Evolutionary conservation across 169 alveolate species (phyloP), one percentile per base, ranked within the genome.

Genomic region (Cryptosporidium sp.): DNA sequence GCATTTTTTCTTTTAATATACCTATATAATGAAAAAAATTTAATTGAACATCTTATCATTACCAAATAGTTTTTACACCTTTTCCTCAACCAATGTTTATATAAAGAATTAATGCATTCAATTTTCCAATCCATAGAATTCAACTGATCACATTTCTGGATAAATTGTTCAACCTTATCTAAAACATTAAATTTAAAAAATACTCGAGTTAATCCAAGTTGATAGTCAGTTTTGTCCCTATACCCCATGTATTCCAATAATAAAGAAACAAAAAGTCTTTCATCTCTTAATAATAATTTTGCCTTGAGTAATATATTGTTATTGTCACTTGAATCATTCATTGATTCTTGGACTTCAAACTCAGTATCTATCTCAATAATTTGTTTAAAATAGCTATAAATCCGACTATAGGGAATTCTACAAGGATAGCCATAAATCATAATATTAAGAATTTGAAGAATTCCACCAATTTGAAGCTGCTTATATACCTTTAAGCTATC

Each of bases 371-470:
- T 61, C 33, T 84, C 93, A 51, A 92, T 70, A 2, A 92, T 70
- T 41, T 71, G 62, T 67, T 70, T 92, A 43, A 91, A 92, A 69
- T 62, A 75, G 41, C 70, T 71, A 91, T 92, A 92, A 6, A 92
- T 71, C 21, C 70, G 91, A 58, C 69, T 75, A 69, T 92, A 92
- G 39, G 91, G 92, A 65, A 92, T 89, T 43, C 94, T 71, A 58
- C 94, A 92, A 23, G 94, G 94, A 61, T 84, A 92, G 21, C 94
- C 94, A 71, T 92, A 75, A 68, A 91, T 92, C 94, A 92, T 92
- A 37, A 92, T 70, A 87, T 85, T 87, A 3, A 92, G 70, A 74
- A 92, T 85, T n/a, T 92, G 93, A 6, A 92, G 68, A 75, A 92
- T 92, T 16, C 94, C 94, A 18, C 94, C 92, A 87, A 92, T 92